A percentile compares a stretch with the other conserved stretches of the same genome.
Evolutionary conservation across 805 yeast species (phyloP).

Genomic region (Candida silvatica): DNA sequence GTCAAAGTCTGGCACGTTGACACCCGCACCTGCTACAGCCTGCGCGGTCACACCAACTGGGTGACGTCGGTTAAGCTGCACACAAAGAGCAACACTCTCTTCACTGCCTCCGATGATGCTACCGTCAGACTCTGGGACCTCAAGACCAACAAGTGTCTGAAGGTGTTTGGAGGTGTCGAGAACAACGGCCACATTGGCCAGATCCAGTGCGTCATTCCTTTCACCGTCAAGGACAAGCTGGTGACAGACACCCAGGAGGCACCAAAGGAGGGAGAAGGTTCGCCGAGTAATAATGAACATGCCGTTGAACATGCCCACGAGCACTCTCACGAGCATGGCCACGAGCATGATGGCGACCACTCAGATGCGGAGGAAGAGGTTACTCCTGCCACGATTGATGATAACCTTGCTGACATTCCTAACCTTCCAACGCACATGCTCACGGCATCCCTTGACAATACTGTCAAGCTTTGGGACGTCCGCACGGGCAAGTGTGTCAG

Average conservation of each 20-base stretch:
- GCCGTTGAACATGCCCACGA: constrained; percentile 9
- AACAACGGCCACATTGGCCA: constrained; percentile 87
- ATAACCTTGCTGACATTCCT: constrained; percentile 14
- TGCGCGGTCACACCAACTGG: constrained; percentile 90
- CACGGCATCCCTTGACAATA: constrained; percentile 85
- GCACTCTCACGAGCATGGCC: constrained; percentile 5
- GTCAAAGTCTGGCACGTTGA: constrained; percentile 97
- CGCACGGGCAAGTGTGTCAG: constrained; percentile 79
- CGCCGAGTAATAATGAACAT: constrained; percentile 1
- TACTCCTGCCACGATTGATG: constrained; percentile 16
- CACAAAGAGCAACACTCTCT: constrained; percentile 66
- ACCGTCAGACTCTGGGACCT: constrained; percentile 95
- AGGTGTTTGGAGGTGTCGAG: constrained; percentile 68
- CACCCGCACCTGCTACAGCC: constrained; percentile 82
- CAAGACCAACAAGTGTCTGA: constrained; percentile 66
- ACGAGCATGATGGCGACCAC: constrained; percentile 6
- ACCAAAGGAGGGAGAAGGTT: no score
- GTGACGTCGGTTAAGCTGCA: constrained; percentile 88
- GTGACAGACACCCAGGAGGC: constrained; percentile 22
- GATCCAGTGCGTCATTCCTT: constrained; percentile 86
- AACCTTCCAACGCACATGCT: constrained; percentile 73
- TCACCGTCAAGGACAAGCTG: constrained; percentile 57
- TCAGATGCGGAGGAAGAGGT: constrained; percentile 13
- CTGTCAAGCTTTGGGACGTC: constrained; percentile 89
- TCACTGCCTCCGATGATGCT: constrained; percentile 85